Evolutionary conservation across 495 filamentous ascomycete genomes (phyloP), one percentile per base, ranked within the genome.

Genomic region (Articulospora tetracladia): DNA sequence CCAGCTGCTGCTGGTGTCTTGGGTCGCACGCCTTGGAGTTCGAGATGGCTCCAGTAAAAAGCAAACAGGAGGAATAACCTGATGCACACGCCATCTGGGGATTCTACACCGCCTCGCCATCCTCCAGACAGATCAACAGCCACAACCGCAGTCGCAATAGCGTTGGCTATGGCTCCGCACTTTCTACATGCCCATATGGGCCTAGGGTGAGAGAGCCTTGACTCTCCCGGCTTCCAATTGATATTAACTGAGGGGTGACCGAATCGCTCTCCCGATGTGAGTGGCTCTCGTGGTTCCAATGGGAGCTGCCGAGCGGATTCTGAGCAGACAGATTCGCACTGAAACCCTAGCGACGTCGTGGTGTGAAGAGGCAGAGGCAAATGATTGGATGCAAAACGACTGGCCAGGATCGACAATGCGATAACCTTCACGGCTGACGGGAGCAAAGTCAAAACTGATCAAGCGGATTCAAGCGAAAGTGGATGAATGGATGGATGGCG

Each of bases 341-440:
- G 39, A 44, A 44, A 44, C 39, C 17, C 15, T 44, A 44, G 39
- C 39, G 4, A 44, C 11, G 17, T 12, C 39, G 17, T 44, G 39
- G 32, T 46, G 23, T 50, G 25, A 27, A n/a, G 41, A 56, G 20
- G 34, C 53, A 20, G 27, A 47, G 55, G 3, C 41, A 57, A 48
- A 26, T 32, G 36, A 36, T 32, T 32, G 30, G 19, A 4, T 52
- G 10, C 24, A 25, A 32, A 13, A n/a, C n/a, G 39, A 44, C n/a
- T 8, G 39, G 4, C 39, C 17, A 44, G 17, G 39, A 12, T 19
- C 17, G 39, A 44, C 39, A 44, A 44, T 17, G 17, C 39, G 39
- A 44, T 8, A 44, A 19, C 8, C 39, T 44, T 44, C 39, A 44
- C 39, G 39, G 39, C n/a, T 44, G 8, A 44, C 39, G 39, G 39